Evolutionary conservation across 768 basidiomycete genomes (phyloP), one percentile per base, ranked within the genome.

Genomic region (Trametes meyenii): DNA sequence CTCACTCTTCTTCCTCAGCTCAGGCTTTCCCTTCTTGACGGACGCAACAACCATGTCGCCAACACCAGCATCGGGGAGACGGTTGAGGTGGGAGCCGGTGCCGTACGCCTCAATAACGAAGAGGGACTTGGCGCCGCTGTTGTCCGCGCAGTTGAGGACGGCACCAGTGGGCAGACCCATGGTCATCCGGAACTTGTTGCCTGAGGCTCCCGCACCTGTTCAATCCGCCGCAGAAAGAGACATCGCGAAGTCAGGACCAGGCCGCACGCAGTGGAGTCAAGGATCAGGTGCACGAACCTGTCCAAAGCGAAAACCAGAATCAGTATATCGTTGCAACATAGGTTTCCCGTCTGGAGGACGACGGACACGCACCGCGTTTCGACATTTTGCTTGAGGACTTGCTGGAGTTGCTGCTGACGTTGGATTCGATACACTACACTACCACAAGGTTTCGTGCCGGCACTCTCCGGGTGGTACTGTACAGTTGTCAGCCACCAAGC

Each of bases 21-120:
- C 97, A 38, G 97, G 97, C 83, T 99, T 98, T 77, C 97, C 97
- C 85, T 98, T 98, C 87, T 99, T 98, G 72, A 99, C 97, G 55
- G 91, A 94, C 61, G 93, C 94, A 61, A 96, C 91, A 64, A 96
- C 87, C 94, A 96, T 95, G 76, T 95, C 94, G 60, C 93, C 92
- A 60, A 93, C 92, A 83, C 89, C 90, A 64, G 92, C 95, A 76
- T 97, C 96, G 65, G 97, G 97, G 63, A 98, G 84, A 78, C 97
- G 85, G 86, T 98, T 98, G 51, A 98, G 86, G 75, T 90, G 94
- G 66, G 97, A 90, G 77, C 97, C 97, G 76, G 91, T 92, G 55
- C 96, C 92, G 73, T 87, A 95, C 56, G 97, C 94, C 77, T 96
- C 94, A 73, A 99, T 98, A 73, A 98, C 75, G 79, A 80, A 97